These are phyloP conservation scores for Ceratocystis smalleyi DNA, from an alignment of 2,329 filamentous ascomycete species.

Conservation along the genomic window DNA sequence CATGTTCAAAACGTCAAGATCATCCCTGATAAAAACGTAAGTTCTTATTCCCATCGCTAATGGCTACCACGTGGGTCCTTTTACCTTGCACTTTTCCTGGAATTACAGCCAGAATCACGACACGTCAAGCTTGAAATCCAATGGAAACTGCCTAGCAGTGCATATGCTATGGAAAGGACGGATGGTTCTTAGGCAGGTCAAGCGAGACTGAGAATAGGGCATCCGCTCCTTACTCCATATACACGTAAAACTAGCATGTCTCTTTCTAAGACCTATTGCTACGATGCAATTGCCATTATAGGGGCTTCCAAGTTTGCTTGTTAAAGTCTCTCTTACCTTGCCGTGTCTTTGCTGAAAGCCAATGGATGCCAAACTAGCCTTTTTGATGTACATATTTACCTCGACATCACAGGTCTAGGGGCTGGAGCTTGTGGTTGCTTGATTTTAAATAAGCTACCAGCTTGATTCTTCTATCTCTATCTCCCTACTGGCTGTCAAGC, in stretches of 20 bases:
- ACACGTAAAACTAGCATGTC: background rate
- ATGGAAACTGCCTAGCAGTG: background rate
- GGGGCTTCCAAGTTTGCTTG: background rate
- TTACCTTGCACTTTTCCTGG: background rate
- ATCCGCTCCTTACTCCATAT: background rate
- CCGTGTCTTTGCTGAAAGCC: background rate
- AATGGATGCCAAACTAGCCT: background rate
- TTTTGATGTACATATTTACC: background rate
- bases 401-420: background rate
- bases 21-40: conserved; percentile 97
- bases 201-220: background rate
- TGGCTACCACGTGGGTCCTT: background rate
- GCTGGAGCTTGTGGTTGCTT: background rate
- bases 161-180: background rate
- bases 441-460: background rate
- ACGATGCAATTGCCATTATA: background rate
- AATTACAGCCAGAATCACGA: background rate
- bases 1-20: conserved; percentile 99
- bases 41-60: conserved; percentile 26
- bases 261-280: background rate
- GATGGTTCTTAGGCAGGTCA: background rate
- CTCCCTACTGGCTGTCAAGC: background rate
- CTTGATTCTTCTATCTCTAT: background rate
- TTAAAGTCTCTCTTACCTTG: background rate
- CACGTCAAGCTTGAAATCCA: background rate